Conservation (phyloP, 352 stramenopile species). For the Pythium plurisporium region DNA sequence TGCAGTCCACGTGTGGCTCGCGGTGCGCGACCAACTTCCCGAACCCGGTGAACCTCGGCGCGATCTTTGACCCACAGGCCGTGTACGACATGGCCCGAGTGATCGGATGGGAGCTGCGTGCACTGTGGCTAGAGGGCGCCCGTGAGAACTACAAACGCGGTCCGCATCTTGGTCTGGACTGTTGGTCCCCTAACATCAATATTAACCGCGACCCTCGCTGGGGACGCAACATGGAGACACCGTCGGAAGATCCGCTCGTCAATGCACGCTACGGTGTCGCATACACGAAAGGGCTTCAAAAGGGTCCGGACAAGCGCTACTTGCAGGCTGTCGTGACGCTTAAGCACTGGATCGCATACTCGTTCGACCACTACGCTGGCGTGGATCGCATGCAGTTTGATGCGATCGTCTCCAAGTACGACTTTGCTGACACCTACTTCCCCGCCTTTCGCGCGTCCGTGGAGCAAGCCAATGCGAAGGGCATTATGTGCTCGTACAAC, state of each 20-base stretch:
- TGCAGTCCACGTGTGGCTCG: constrained; percentile 77
- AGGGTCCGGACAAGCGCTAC: constrained; percentile 58
- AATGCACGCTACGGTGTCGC: constrained; percentile 87
- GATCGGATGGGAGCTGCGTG: constrained; percentile 81
- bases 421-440: constrained; percentile 93
- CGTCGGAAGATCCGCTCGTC: constrained; percentile 92
- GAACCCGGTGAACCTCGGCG: constrained; percentile 84
- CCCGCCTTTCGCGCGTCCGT: constrained; percentile 83
- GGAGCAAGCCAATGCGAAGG: constrained; percentile 64
- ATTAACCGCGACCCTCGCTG: constrained; percentile 93
- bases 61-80: constrained; percentile 81
- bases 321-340: constrained; percentile 87
- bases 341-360: constrained; percentile 95
- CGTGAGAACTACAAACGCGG: constrained; percentile 58
- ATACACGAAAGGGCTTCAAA: constrained; percentile 88
- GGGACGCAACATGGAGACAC: constrained; percentile 92
- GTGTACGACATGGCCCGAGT: constrained; percentile 84
- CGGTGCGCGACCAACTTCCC: constrained; percentile 89
- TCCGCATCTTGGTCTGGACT: constrained; percentile 85
- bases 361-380: constrained; percentile 68
- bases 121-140: constrained; percentile 72
- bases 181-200: constrained; percentile 95
- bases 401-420: constrained; percentile 83
- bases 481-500: constrained; percentile 98
- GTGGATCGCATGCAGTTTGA: constrained; percentile 86